phyloP scores from a whole-genome alignment of 139 green algal genomes.

The Chlamydomonas sp. region DNA sequence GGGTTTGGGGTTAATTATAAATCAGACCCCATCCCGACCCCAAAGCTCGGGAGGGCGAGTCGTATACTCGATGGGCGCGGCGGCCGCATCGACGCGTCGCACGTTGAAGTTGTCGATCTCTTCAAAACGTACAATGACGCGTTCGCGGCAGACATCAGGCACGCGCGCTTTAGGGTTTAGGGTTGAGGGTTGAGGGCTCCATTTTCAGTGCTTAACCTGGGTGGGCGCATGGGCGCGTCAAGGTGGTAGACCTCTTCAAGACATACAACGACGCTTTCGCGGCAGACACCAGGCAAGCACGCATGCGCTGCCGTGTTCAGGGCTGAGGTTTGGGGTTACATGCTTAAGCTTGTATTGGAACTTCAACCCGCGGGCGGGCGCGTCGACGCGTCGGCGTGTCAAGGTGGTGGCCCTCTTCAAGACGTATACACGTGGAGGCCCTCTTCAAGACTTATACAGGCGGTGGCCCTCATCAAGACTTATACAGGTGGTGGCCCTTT shows the following conservation, averaged over 20 bases:
- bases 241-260: too few species aligned
- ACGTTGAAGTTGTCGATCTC: slow-evolving; percentile 32
- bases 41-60: slow-evolving; percentile 11
- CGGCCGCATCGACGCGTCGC: slow-evolving; percentile 33
- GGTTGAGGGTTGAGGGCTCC: too few species aligned
- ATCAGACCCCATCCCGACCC: slow-evolving; percentile 15
- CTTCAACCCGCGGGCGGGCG: not conserved
- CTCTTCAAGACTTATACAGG: too few species aligned
- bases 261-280: too few species aligned
- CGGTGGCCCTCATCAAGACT: slow-evolving; percentile 19
- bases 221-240: too few species aligned
- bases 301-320: too few species aligned
- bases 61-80: slow-evolving; percentile 30
- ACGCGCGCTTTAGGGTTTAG: too few species aligned
- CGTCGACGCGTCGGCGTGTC: slow-evolving; percentile 23
- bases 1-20: too few species aligned
- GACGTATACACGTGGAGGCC: too few species aligned
- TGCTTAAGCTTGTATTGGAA: slow-evolving; percentile 14
- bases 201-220: too few species aligned
- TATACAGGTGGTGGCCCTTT: slow-evolving; percentile 31
- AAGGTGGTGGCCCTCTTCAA: slow-evolving; percentile 27
- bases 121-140: slow-evolving; percentile 34
- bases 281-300: too few species aligned
- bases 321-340: too few species aligned
- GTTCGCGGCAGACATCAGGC: slow-evolving; percentile 39